These are phyloP conservation scores for Solanum hybrid DNA, from an alignment of 305 asterid genomes.

Conservation along the genomic window DNA sequence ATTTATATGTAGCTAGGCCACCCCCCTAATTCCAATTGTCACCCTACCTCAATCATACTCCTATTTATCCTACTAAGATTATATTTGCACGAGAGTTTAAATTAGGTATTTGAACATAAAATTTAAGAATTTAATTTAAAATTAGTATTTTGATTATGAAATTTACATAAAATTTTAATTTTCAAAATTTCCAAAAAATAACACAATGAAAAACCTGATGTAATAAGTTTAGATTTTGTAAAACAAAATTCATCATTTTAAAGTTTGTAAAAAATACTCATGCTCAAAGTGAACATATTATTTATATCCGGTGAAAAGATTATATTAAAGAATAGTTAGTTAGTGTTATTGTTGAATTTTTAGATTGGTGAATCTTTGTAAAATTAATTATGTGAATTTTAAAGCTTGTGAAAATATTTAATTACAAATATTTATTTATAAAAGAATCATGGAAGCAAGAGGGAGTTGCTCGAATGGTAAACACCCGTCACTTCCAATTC, in stretches of 20 bases:
- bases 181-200: background rate
- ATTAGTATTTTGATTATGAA: background rate
- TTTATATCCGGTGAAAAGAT: too few species aligned
- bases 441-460: too few species aligned
- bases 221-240: background rate
- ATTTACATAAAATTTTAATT: too few species aligned
- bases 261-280: background rate
- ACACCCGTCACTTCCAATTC: too few species aligned
- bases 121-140: too few species aligned
- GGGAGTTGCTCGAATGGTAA: background rate
- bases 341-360: background rate
- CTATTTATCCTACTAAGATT: background rate
- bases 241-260: background rate
- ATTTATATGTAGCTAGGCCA: background rate
- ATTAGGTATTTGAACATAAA: background rate
- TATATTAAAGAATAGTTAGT: background rate
- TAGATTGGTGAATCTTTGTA: background rate
- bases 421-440: too few species aligned
- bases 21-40: background rate
- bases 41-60: background rate
- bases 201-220: background rate
- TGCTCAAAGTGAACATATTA: background rate
- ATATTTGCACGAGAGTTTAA: background rate
- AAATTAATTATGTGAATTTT: too few species aligned
- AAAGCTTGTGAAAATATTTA: background rate